phyloP scores from a whole-genome alignment of 345 rosid species.

The Luvunga scandens region DNA sequence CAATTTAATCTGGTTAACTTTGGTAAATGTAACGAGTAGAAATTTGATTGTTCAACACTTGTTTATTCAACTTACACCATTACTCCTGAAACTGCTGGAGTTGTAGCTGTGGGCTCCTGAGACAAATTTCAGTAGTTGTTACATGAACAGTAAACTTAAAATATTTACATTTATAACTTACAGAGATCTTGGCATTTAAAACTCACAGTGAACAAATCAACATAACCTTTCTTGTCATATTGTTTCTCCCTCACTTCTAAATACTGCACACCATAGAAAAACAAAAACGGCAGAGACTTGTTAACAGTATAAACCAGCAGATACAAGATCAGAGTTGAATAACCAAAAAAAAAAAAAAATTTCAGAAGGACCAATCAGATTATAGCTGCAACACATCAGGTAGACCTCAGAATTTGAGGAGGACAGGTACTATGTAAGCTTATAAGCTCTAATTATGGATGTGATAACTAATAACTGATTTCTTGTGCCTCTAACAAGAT shows the following conservation, averaged over 20 bases:
- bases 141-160: neutral
- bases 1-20: conserved; percentile 6
- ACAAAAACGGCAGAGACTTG: conserved; percentile 1
- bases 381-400: neutral
- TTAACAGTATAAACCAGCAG: neutral
- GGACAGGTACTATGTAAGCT: neutral
- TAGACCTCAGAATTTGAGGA: neutral
- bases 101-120: conserved; percentile 59
- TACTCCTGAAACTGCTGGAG: conserved; percentile 74
- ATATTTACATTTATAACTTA: neutral
- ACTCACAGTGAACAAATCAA: conserved; percentile 83
- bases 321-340: neutral
- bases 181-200: neutral
- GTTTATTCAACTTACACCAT: conserved; percentile 63
- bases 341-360: neutral
- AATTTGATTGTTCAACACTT: neutral
- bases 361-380: neutral
- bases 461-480: neutral
- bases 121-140: conserved; percentile 22
- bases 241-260: conserved; percentile 92
- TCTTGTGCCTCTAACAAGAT: neutral
- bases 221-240: conserved; percentile 74
- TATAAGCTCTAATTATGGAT: neutral
- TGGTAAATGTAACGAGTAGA: neutral
- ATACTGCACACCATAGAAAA: conserved; percentile 37